Evolutionary conservation across 2,329 filamentous ascomycete species (phyloP).

Genomic region (Aspergillus quadricinctus): DNA sequence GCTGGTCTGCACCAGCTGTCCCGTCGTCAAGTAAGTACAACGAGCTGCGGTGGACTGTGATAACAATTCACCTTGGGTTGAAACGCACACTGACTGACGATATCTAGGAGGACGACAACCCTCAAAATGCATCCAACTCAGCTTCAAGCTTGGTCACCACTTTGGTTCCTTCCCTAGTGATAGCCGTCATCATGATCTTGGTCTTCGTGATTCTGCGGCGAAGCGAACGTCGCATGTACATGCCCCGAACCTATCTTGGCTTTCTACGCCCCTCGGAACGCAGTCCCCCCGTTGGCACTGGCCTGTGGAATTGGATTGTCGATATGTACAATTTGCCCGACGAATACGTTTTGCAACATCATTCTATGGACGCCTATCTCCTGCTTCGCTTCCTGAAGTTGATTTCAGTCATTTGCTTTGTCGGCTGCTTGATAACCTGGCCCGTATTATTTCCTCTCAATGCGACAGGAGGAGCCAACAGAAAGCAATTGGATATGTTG

Average conservation of each 20-base stretch:
- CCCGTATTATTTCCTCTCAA: conserved; percentile 87
- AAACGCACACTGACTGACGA: not conserved
- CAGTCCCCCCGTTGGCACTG: conserved; percentile 55
- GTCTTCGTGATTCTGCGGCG: conserved; percentile 49
- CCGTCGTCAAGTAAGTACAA: conserved; percentile 17
- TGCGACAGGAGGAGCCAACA: conserved; percentile 66
- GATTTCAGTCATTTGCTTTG: conserved; percentile 70
- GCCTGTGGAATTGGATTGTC: conserved; percentile 63
- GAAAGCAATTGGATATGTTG: conserved; percentile 68
- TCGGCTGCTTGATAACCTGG: conserved; percentile 80
- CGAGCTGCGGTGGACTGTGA: not conserved
- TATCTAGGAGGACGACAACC: conserved; percentile 11
- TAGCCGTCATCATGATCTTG: conserved; percentile 44
- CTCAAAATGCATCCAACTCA: conserved; percentile 28
- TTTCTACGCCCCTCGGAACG: conserved; percentile 52
- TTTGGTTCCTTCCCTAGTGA: conserved; percentile 43
- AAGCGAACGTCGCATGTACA: conserved; percentile 48
- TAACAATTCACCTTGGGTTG: not conserved
- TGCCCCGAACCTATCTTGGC: conserved; percentile 53
- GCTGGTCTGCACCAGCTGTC: conserved; percentile 15
- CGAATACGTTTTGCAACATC: conserved; percentile 78
- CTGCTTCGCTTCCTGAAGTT: conserved; percentile 86
- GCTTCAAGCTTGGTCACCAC: conserved; percentile 47
- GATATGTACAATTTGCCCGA: conserved; percentile 66
- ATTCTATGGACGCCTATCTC: conserved; percentile 87